Evolutionary conservation across 768 basidiomycete genomes (phyloP).

Genomic region (Pholiota molesta): DNA sequence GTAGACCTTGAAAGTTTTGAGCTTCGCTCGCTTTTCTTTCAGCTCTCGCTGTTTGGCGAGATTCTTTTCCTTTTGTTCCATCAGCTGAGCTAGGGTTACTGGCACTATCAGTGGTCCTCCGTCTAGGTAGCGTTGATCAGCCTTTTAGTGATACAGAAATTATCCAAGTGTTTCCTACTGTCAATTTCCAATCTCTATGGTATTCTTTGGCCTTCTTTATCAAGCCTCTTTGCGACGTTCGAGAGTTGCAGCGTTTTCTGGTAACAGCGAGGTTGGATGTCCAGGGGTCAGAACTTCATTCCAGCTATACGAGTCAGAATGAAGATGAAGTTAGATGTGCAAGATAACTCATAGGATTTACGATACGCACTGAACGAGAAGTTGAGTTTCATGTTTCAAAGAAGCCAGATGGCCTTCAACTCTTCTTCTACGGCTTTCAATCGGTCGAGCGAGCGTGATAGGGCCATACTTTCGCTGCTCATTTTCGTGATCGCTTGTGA

Average conservation of each 20-base stretch:
- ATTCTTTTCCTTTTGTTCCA: conserved; percentile 41
- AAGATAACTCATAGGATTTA: not conserved
- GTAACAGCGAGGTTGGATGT: conserved; percentile 14
- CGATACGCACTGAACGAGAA: conserved; percentile 40
- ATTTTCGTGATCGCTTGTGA: conserved; percentile 38
- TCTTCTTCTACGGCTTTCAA: conserved; percentile 39
- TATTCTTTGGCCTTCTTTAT: conserved; percentile 51
- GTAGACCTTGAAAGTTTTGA: conserved; percentile 53
- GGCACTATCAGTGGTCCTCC: conserved; percentile 31
- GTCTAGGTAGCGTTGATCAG: conserved; percentile 22
- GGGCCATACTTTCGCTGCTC: conserved; percentile 31
- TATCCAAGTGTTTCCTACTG: conserved; percentile 27
- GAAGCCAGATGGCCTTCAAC: conserved; percentile 36
- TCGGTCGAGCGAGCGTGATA: conserved; percentile 35
- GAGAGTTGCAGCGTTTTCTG: conserved; percentile 32
- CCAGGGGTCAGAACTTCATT: conserved; percentile 30
- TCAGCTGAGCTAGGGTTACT: conserved; percentile 41
- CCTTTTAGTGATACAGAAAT: too few species aligned
- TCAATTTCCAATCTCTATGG: conserved; percentile 41
- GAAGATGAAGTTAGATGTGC: not conserved
- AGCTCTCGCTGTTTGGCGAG: conserved; percentile 38
- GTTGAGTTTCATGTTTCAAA: conserved; percentile 35
- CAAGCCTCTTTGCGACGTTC: conserved; percentile 45
- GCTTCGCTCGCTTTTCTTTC: conserved; percentile 44
- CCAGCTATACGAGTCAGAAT: conserved; percentile 33